Evolutionary conservation across 371 early-diverging fungal species (phyloP).

Genomic region (Circinella minor): DNA sequence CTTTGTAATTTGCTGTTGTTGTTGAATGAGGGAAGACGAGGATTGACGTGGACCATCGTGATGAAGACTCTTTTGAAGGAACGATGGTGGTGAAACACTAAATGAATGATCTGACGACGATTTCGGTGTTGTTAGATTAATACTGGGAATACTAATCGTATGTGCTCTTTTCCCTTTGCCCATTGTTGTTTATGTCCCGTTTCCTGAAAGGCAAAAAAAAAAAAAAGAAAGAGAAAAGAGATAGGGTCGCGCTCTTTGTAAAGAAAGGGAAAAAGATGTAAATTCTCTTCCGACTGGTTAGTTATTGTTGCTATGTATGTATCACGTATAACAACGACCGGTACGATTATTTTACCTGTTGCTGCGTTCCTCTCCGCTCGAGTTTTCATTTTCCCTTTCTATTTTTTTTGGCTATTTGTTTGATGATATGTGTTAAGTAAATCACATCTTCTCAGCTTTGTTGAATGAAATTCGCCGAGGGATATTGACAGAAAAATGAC

Average conservation of each 20-base stretch:
- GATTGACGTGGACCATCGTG: conserved; percentile 1
- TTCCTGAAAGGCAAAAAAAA: neutral
- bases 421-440: too few relatives aligned
- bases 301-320: too few relatives aligned
- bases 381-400: too few relatives aligned
- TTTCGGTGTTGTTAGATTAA: conserved; percentile 10
- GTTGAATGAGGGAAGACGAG: neutral
- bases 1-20: conserved; percentile 3
- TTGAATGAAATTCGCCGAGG: too few relatives aligned
- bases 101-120: conserved; percentile 15
- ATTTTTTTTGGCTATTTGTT: too few relatives aligned
- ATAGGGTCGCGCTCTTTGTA: neutral
- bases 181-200: conserved; percentile 15
- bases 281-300: too few relatives aligned
- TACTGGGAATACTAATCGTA: conserved; percentile 24
- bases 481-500: too few relatives aligned
- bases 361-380: too few relatives aligned
- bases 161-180: conserved; percentile 41
- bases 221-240: neutral
- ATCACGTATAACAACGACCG: too few relatives aligned
- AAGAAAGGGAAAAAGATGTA: too few relatives aligned
- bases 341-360: too few relatives aligned
- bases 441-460: too few relatives aligned
- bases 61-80: conserved; percentile 9
- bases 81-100: conserved; percentile 11